These are phyloP conservation scores for Medicago ruthenica DNA, from an alignment of 306 rosid species.

Conservation along the genomic window DNA sequence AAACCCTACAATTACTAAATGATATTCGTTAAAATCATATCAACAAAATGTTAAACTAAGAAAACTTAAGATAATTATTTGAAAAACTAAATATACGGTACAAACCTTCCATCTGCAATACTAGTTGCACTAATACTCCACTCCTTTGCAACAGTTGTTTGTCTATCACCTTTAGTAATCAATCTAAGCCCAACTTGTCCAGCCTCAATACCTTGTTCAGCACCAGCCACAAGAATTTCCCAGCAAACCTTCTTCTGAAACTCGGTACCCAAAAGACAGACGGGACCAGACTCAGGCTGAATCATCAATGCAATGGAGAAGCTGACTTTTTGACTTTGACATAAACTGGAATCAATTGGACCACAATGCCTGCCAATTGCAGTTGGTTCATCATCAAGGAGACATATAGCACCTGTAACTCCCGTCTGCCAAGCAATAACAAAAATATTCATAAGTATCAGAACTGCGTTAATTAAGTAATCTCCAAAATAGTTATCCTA, in stretches of 20 bases:
- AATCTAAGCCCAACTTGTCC: constrained; percentile 99
- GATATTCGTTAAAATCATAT: not conserved
- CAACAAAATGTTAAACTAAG: constrained; percentile 26
- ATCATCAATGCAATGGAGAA: constrained; percentile 88
- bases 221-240: constrained; percentile 98
- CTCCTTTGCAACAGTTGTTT: constrained; percentile 89
- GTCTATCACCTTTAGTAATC: constrained; percentile 97
- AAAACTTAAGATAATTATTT: not conserved
- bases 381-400: constrained; percentile 98
- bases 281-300: constrained; percentile 98
- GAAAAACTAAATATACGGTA: constrained; percentile 29
- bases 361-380: constrained; percentile 90
- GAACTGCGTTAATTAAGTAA: constrained; percentile 28
- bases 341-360: constrained; percentile 74
- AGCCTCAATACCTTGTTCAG: constrained; percentile 99
- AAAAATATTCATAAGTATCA: constrained; percentile 36
- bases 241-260: constrained; percentile 89
- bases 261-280: constrained; percentile 95
- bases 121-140: constrained; percentile 95
- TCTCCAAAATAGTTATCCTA: constrained; percentile 7
- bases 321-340: constrained; percentile 84
- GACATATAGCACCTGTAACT: constrained; percentile 80
- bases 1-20: constrained; percentile 3
- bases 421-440: constrained; percentile 78
- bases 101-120: constrained; percentile 97